phyloP scores from a whole-genome alignment of 2,329 filamentous ascomycete species.

The Colletotrichum godetiae region DNA sequence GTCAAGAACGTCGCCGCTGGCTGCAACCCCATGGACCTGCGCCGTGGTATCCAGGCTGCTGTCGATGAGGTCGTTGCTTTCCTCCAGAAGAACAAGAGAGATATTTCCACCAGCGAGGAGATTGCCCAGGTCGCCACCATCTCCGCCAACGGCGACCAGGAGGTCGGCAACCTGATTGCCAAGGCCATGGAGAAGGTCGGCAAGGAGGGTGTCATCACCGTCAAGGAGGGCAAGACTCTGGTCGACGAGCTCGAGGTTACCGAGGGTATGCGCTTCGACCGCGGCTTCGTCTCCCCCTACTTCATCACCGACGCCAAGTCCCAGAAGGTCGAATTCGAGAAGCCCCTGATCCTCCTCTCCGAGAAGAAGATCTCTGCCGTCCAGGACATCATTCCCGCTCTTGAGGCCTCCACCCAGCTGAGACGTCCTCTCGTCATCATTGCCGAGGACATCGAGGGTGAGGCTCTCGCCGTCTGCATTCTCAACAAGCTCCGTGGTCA shows the following conservation, averaged over 20 bases:
- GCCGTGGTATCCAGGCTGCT: constrained; percentile 95
- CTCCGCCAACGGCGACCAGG: constrained; percentile 94
- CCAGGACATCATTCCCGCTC: constrained; percentile 97
- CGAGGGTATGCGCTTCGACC: constrained; percentile 99
- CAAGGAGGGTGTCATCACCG: constrained; percentile 99
- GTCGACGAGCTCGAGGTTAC: constrained; percentile 98
- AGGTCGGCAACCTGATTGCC: constrained; percentile 95
- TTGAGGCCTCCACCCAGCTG: constrained; percentile 95
- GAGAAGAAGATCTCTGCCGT: constrained; percentile 99
- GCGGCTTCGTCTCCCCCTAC: constrained; percentile 97
- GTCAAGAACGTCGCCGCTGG: constrained; percentile 99
- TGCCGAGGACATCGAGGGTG: constrained; percentile 98
- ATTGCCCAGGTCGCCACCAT: constrained; percentile 99
- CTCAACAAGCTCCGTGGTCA: constrained; percentile 99
- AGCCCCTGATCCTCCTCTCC: constrained; percentile 96
- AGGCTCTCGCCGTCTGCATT: constrained; percentile 98
- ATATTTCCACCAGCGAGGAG: constrained; percentile 97
- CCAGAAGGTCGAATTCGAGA: constrained; percentile 99
- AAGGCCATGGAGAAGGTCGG: constrained; percentile 99
- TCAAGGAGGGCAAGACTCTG: constrained; percentile 99
- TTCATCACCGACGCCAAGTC: constrained; percentile 99
- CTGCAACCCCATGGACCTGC: constrained; percentile 99
- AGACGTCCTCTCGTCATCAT: constrained; percentile 98
- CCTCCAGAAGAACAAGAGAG: constrained; percentile 94
- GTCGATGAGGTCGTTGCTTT: constrained; percentile 95